Evolutionary conservation across 805 yeast species (phyloP).

Genomic region (Candida wancherniae): DNA sequence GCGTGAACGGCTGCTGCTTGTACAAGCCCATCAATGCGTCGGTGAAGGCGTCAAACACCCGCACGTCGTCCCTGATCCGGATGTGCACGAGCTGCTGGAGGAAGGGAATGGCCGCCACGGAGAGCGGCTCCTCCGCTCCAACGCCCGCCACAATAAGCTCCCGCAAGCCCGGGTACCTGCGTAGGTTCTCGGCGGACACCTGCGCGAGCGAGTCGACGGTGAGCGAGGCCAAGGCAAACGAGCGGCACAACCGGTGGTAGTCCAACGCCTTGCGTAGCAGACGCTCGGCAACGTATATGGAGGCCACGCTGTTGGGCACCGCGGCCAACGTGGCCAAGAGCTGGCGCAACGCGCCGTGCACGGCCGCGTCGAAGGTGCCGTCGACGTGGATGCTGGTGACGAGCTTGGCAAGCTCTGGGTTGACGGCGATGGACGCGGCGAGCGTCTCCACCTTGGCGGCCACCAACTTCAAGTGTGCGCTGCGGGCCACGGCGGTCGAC

Average conservation of each 20-base stretch:
- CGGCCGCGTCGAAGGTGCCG: constrained; percentile 2
- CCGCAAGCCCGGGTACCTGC: neutral
- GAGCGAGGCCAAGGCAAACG: constrained; percentile 15
- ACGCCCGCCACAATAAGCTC: constrained; percentile 13
- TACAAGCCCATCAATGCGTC: constrained; percentile 8
- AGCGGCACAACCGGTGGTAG: constrained; percentile 10
- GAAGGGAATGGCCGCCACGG: constrained; percentile 2
- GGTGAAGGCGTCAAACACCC: constrained; percentile 4
- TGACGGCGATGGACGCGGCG: constrained; percentile 30
- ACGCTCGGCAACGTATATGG: constrained; percentile 18
- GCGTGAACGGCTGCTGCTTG: constrained; percentile 9
- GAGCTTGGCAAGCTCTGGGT: constrained; percentile 25
- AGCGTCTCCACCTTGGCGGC: constrained; percentile 39
- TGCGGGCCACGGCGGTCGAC: constrained; percentile 11
- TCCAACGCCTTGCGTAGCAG: constrained; percentile 6
- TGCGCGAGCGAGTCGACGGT: constrained; percentile 18
- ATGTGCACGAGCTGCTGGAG: constrained; percentile 8
- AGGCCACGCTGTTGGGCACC: constrained; percentile 7
- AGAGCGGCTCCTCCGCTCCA: constrained; percentile 1
- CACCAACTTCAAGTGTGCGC: constrained; percentile 23
- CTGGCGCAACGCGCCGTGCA: constrained; percentile 1
- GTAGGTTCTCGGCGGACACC: constrained; percentile 1
- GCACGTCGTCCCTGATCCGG: constrained; percentile 7
- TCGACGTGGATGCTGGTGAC: constrained; percentile 5
- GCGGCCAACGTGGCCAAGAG: constrained; percentile 5